These are phyloP conservation scores for Jamesozyma rosinii DNA, from an alignment of 805 yeast genomes.

Conservation along the genomic window DNA sequence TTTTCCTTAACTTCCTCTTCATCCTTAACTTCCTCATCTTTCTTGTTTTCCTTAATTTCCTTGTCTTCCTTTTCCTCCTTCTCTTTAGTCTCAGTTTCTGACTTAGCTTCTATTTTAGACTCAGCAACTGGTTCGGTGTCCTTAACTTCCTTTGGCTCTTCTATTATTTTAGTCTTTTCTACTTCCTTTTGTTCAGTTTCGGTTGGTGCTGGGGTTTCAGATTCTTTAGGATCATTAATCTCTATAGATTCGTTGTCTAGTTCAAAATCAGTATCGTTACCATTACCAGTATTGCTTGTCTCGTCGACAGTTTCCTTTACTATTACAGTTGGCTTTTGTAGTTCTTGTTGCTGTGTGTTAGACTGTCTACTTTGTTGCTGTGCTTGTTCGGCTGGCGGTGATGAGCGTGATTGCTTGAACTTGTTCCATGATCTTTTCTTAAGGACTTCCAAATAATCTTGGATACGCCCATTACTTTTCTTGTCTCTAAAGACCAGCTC, in stretches of 20 bases:
- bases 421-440: slow-evolving; percentile 28
- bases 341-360: slow-evolving; percentile 6
- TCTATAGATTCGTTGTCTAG: slow-evolving; percentile 4
- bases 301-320: neutral
- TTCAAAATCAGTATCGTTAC: slow-evolving; percentile 5
- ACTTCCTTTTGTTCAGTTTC: neutral
- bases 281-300: neutral
- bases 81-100: slow-evolving; percentile 4
- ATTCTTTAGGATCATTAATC: neutral
- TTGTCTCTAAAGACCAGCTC: slow-evolving; percentile 62
- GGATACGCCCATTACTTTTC: slow-evolving; percentile 39
- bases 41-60: slow-evolving; percentile 3
- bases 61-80: slow-evolving; percentile 5
- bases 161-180: neutral
- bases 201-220: neutral
- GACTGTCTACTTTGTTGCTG: neutral
- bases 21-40: slow-evolving; percentile 3
- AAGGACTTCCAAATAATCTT: slow-evolving; percentile 34
- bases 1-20: slow-evolving; percentile 2
- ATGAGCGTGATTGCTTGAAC: slow-evolving; percentile 7
- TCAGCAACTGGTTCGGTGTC: neutral
- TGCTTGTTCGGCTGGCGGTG: neutral
- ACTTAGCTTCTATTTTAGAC: slow-evolving; percentile 1
- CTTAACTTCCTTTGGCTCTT: slow-evolving; percentile 1
- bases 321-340: neutral